phyloP scores from a whole-genome alignment of 2,329 filamentous ascomycete species.

The Phialophora tarda region DNA sequence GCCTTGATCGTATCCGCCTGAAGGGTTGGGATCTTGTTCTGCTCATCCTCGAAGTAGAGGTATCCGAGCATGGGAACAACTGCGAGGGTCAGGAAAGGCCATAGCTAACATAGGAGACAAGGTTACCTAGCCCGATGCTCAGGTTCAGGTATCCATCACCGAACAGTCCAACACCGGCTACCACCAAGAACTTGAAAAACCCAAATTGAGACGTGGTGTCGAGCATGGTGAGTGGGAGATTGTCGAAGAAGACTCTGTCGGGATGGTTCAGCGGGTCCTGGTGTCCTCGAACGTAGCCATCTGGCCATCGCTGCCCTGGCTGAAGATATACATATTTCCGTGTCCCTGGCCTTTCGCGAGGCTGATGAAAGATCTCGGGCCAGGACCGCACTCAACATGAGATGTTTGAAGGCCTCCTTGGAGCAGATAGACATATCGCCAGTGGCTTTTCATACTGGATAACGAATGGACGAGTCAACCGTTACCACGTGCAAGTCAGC shows the following conservation, averaged over 20 bases:
- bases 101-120: not conserved
- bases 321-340: slow-evolving; percentile 3
- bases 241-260: no score
- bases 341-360: not conserved
- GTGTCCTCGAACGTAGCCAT: not conserved
- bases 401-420: not conserved
- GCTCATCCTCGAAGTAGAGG: slow-evolving; percentile 40
- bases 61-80: slow-evolving; percentile 42
- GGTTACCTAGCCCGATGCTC: slow-evolving; percentile 40
- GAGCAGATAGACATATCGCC: not conserved
- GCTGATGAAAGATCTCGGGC: slow-evolving; percentile 20
- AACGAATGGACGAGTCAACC: slow-evolving; percentile 19
- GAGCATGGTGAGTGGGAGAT: slow-evolving; percentile 15
- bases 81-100: slow-evolving; percentile 14
- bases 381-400: slow-evolving; percentile 10
- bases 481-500: slow-evolving; percentile 21
- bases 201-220: slow-evolving; percentile 21
- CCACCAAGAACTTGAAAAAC: slow-evolving; percentile 39
- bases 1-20: slow-evolving; percentile 39
- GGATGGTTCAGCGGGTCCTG: not conserved
- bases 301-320: not conserved
- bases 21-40: slow-evolving; percentile 30
- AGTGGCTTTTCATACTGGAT: not conserved
- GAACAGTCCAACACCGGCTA: slow-evolving; percentile 41
- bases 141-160: slow-evolving; percentile 42